A percentile compares a stretch with the other conserved stretches of the same genome.
Evolutionary conservation across 2,329 filamentous ascomycete genomes (phyloP).

Genomic region (Fusarium piperis): DNA sequence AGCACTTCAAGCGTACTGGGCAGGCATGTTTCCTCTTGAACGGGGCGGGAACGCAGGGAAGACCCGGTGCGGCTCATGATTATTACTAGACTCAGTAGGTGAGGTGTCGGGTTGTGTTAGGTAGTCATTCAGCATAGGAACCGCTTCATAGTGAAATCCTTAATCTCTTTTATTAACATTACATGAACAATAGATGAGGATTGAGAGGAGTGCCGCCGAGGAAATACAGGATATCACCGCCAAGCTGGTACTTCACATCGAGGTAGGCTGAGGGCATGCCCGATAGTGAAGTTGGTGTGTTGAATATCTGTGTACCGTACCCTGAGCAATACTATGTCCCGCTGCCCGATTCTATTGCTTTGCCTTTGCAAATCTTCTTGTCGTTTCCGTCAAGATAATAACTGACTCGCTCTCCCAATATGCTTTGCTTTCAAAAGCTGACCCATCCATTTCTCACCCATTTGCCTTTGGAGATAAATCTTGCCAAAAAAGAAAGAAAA

Average conservation of each 20-base stretch:
- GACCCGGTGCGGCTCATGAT: too few relatives aligned
- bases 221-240: neutral
- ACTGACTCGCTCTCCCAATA: neutral
- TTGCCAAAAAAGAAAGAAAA: neutral
- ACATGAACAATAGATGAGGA: neutral
- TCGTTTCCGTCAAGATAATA: conserved; percentile 1
- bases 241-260: neutral
- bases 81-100: too few relatives aligned
- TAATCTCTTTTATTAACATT: neutral
- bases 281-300: neutral
- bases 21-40: neutral
- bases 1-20: neutral
- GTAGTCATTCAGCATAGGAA: neutral
- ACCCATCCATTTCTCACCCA: neutral
- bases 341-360: neutral
- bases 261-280: too few relatives aligned
- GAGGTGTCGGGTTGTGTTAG: neutral
- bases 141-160: neutral
- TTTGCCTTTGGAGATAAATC: neutral
- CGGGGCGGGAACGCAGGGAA: too few relatives aligned
- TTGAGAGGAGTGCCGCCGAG: neutral
- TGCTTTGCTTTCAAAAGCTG: conserved; percentile 10
- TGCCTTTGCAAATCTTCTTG: conserved; percentile 8
- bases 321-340: neutral
- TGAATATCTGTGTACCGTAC: neutral